Evolutionary conservation across 305 asterid species (phyloP).

Genomic region (Salvia sclarea): DNA sequence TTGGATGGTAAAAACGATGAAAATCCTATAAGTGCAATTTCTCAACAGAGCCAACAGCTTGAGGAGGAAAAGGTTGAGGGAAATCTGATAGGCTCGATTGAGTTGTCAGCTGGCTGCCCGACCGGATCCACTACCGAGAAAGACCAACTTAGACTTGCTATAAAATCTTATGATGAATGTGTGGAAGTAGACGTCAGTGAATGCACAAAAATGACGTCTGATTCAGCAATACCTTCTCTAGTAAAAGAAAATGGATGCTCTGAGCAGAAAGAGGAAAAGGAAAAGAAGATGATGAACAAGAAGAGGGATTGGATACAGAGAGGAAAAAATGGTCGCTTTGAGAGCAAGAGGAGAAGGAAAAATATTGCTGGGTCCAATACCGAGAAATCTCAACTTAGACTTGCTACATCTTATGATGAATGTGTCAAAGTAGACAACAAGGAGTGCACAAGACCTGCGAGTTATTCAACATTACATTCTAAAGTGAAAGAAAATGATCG

Average conservation of each 20-base stretch:
- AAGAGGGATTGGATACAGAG: background rate
- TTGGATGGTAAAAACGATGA: conserved; percentile 9
- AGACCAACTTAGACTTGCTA: background rate
- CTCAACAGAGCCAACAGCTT: conserved; percentile 15
- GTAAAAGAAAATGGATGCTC: conserved; percentile 3
- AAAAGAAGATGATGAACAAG: background rate
- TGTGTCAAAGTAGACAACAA: background rate
- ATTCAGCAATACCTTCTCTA: conserved; percentile 3
- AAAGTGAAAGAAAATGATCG: conserved; percentile 4
- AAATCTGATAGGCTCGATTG: background rate
- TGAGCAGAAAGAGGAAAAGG: background rate
- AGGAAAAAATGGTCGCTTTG: too few relatives aligned
- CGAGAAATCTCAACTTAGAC: conserved; percentile 5
- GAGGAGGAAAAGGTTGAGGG: conserved; percentile 14
- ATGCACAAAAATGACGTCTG: background rate
- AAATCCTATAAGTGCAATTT: background rate
- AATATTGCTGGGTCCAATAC: background rate
- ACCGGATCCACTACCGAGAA: background rate
- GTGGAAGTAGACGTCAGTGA: background rate
- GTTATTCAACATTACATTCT: conserved; percentile 4
- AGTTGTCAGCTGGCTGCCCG: conserved; percentile 2
- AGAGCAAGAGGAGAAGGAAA: too few relatives aligned
- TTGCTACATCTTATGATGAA: background rate
- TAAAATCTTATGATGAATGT: background rate
- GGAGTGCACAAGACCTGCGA: background rate